phyloP scores from a whole-genome alignment of 164 flowering plant genomes.

The Stephania yunnanensis region DNA sequence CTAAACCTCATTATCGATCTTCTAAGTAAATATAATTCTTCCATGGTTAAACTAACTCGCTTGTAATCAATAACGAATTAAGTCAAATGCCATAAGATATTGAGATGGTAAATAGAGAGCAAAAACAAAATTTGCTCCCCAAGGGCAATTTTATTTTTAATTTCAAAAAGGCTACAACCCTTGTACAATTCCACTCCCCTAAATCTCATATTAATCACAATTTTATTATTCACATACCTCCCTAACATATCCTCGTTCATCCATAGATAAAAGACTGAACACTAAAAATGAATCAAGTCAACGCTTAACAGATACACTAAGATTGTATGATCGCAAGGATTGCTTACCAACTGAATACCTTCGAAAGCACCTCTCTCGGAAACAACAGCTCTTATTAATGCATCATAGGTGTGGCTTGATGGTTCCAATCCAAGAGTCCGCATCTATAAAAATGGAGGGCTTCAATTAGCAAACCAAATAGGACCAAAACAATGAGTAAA shows the following conservation, averaged over 20 bases:
- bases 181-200: too few relatives aligned
- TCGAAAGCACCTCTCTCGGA: slow-evolving; percentile 29
- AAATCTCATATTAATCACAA: too few relatives aligned
- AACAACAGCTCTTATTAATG: slow-evolving; percentile 49
- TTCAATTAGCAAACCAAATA: slow-evolving; percentile 7
- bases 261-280: neutral
- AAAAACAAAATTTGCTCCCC: too few relatives aligned
- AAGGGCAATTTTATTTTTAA: too few relatives aligned
- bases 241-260: neutral
- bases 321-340: neutral
- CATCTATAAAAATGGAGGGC: slow-evolving; percentile 43
- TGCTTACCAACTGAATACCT: slow-evolving; percentile 62
- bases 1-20: too few relatives aligned
- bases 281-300: neutral
- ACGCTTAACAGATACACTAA: neutral
- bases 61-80: too few relatives aligned
- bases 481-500: neutral
- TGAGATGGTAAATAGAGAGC: too few relatives aligned
- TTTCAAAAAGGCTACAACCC: too few relatives aligned
- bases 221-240: neutral
- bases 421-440: slow-evolving; percentile 65
- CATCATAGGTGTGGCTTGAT: slow-evolving; percentile 52
- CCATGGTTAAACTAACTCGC: too few relatives aligned
- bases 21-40: too few relatives aligned
- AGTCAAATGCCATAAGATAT: too few relatives aligned